Percentiles rank a stretch among this genome's conserved stretches.
These are phyloP conservation scores for Prunus yedoensis DNA, from an alignment of 331 rosid genomes.

Conservation along the genomic window DNA sequence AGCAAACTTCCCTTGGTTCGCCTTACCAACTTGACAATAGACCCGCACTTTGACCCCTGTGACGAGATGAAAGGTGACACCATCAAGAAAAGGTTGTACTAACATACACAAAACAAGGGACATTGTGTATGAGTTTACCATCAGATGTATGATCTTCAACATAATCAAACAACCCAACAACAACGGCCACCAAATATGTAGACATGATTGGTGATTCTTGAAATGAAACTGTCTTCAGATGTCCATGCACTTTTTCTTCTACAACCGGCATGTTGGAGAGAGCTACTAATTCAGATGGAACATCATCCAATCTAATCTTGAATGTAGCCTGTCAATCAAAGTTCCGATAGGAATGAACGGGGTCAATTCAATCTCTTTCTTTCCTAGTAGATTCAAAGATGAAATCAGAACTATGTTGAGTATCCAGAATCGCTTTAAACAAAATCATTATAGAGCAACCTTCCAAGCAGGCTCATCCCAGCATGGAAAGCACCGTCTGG, in stretches of 20 bases:
- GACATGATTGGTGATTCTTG: slow-evolving; percentile 91
- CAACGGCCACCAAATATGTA: slow-evolving; percentile 88
- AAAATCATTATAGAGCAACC: slow-evolving; percentile 35
- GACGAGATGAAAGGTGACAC: slow-evolving; percentile 15
- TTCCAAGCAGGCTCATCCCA: slow-evolving; percentile 99
- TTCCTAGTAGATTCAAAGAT: background rate
- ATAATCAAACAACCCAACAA: slow-evolving; percentile 82
- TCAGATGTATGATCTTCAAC: slow-evolving; percentile 79
- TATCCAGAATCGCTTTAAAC: background rate
- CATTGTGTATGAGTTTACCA: slow-evolving; percentile 46
- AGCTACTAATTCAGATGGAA: slow-evolving; percentile 70
- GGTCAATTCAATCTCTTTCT: background rate
- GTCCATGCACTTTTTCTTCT: slow-evolving; percentile 59
- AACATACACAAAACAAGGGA: slow-evolving; percentile 14
- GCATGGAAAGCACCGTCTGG: slow-evolving; percentile 91
- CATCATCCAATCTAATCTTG: slow-evolving; percentile 75
- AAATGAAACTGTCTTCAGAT: slow-evolving; percentile 62
- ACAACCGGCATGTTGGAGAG: slow-evolving; percentile 90
- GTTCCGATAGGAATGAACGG: background rate
- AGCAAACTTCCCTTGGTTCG: slow-evolving; percentile 83
- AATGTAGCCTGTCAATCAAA: slow-evolving; percentile 75
- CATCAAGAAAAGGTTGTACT: slow-evolving; percentile 23
- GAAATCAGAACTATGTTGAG: background rate
- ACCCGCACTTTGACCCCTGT: slow-evolving; percentile 89
- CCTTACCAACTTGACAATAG: slow-evolving; percentile 87